Evolutionary conservation across 2,329 filamentous ascomycete genomes (phyloP), one percentile per base, ranked within the genome.

Genomic region (Tolypocladium amazonense): DNA sequence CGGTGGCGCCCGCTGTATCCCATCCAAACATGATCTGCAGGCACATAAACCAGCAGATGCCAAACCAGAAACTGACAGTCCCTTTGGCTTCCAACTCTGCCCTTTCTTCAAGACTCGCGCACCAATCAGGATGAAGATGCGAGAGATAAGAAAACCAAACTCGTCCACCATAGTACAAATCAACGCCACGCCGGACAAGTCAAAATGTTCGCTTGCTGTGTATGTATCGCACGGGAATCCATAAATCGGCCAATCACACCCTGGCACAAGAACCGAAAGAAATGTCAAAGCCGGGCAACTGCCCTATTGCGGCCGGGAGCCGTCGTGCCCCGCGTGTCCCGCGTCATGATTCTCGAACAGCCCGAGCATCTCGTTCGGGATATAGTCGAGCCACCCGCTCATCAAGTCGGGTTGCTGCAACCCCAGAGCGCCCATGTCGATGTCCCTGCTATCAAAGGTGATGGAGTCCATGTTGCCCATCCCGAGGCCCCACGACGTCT

Each of bases 371-470:
- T 89, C 86, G 30, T 81, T 81, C 0, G 88, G 87, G 8, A 91
- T 75, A 61, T 89, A 89, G 66, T 90, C 88, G 14, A 92, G 76
- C 87, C 88, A 92, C 4, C 74, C 73, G 0, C 86, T 84, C 78
- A 88, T 84, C 73, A 90, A 82, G 52, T 90, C 87, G 20, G 85
- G 81, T 1, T 76, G 74, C 1, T 77, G 75, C 45, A 80, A 62
- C 0, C 84, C 86, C 23, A 92, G 73, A 5, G 83, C 76, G 30
- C 82, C 84, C 78, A 92, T 88, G 63, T 92, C 88, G 39, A 93
- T 84, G 64, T 92, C 88, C 63, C 90, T 88, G 61, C 84, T 88
- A 69, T 90, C 85, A 64, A 92, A 89, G 62, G 88, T 86, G 73
- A 92, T 87, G 63, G 75, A 74, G 55, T 81, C 75, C 62, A 76